Evolutionary conservation across 169 alveolate genomes (phyloP), one percentile per base, ranked within the genome.

Genomic region (Blepharisma undulans): DNA sequence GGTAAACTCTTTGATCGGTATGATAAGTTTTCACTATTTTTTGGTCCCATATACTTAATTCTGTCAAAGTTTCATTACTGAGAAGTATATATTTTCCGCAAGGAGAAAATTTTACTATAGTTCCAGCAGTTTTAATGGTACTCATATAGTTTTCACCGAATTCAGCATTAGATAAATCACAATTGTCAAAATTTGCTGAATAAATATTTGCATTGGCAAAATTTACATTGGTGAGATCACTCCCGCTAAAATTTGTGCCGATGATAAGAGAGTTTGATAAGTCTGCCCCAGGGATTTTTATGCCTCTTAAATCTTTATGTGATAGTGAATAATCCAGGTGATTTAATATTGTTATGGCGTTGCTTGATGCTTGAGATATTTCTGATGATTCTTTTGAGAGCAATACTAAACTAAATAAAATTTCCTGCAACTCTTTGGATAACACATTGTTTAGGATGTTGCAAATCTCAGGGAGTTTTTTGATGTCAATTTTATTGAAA

Each of bases 271-370:
- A 79, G 71, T n/a, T 33, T 29, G 87, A 79, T 30, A 79, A 33
- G 18, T 79, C 87, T 30, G 87, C 87, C 10, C 34, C 25, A 79
- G 87, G 87, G 25, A 79, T 79, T 2, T 33, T 79, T 27, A 79
- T 33, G 29, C 72, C 72, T 30, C 30, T n/a, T 33, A 79, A 32
- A n/a, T 79, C 61, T 29, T 4, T 27, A 4, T 33, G 30, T 22
- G 61, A 27, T 21, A 79, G 27, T n/a, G 34, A 16, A 33, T 79
- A 79, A 22, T 32, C 19, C 8, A 27, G 29, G 61, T n/a, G 34
- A 6, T 79, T 79, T 4, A 79, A 33, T 10, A 79, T 32, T 30
- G 87, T 79, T 2, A 79, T 33, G 2, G 87, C 87, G 34, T 79
- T 79, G 8, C 61, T 33, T 27, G 87, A 79, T 30, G 34, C 87